phyloP scores from a whole-genome alignment of 257 asterid genomes.

The Cynanchum wilfordii region DNA sequence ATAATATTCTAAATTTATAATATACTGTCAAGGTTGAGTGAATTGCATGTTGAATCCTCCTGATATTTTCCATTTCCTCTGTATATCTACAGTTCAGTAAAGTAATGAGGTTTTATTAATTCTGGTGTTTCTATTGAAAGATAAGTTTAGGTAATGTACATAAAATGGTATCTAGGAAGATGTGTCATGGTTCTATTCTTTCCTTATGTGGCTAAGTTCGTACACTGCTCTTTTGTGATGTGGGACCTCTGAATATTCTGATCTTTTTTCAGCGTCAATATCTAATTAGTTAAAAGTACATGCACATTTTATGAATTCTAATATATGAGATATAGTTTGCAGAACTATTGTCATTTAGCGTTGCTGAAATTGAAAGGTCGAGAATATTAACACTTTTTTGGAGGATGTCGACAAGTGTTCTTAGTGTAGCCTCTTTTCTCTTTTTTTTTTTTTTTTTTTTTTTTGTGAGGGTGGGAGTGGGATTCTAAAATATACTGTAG shows the following conservation, averaged over 20 bases:
- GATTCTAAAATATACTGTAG: too few relatives aligned
- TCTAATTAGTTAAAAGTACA: neutral
- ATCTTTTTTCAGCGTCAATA: neutral
- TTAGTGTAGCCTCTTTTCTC: too few relatives aligned
- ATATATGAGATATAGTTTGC: neutral
- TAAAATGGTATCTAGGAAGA: neutral
- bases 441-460: too few relatives aligned
- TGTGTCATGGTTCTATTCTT: neutral
- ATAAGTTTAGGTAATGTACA: neutral
- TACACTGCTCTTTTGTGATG: neutral
- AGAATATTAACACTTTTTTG: too few relatives aligned
- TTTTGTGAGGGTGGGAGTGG: too few relatives aligned
- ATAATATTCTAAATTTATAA: neutral
- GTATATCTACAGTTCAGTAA: neutral
- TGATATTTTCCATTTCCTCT: neutral
- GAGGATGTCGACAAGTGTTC: too few relatives aligned
- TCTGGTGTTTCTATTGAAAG: neutral
- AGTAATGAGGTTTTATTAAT: neutral
- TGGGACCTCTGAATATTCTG: neutral
- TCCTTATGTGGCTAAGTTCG: neutral
- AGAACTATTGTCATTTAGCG: neutral
- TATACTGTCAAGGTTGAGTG: neutral
- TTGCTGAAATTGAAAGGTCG: too few relatives aligned
- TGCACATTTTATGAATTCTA: neutral
- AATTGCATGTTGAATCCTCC: neutral